Conservation (phyloP, 2,329 filamentous ascomycete species). For the Sphaerulina vaccinii region DNA sequence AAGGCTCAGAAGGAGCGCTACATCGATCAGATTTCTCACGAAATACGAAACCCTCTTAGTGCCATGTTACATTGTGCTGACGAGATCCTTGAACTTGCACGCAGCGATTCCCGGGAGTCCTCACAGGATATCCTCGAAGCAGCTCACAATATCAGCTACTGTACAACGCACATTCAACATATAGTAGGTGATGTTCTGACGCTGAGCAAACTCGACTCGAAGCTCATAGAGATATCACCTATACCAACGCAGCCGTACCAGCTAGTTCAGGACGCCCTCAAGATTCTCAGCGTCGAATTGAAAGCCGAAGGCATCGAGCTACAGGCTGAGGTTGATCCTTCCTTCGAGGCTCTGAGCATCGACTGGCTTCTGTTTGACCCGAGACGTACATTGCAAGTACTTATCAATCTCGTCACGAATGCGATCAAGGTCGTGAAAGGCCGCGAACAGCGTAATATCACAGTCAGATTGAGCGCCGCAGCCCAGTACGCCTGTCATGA, state of each 20-base stretch:
- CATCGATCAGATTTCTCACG: constrained; percentile 40
- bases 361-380: constrained; percentile 32
- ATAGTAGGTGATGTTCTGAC: constrained; percentile 51
- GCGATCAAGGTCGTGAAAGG: constrained; percentile 47
- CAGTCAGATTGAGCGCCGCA: constrained; percentile 28
- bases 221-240: constrained; percentile 39
- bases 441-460: constrained; percentile 36
- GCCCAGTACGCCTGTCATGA: constrained; percentile 38
- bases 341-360: constrained; percentile 16
- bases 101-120: constrained; percentile 6
- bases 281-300: constrained; percentile 43
- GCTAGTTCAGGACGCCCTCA: constrained; percentile 38
- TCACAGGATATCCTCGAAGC: constrained; percentile 25
- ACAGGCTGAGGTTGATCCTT: constrained; percentile 11
- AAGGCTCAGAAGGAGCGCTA: constrained; percentile 35
- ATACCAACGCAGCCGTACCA: constrained; percentile 37
- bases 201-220: constrained; percentile 40
- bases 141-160: constrained; percentile 34
- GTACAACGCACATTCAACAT: constrained; percentile 34
- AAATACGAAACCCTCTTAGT: constrained; percentile 45
- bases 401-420: constrained; percentile 43
- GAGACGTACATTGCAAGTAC: constrained; percentile 39
- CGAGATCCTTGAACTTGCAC: constrained; percentile 35
- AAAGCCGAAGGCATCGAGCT: constrained; percentile 36
- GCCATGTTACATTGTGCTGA: constrained; percentile 48